Percentiles rank a stretch among this genome's conserved stretches.
phyloP scores from a whole-genome alignment of 192 early-diverging fungal genomes.

The Backusella luteola region DNA sequence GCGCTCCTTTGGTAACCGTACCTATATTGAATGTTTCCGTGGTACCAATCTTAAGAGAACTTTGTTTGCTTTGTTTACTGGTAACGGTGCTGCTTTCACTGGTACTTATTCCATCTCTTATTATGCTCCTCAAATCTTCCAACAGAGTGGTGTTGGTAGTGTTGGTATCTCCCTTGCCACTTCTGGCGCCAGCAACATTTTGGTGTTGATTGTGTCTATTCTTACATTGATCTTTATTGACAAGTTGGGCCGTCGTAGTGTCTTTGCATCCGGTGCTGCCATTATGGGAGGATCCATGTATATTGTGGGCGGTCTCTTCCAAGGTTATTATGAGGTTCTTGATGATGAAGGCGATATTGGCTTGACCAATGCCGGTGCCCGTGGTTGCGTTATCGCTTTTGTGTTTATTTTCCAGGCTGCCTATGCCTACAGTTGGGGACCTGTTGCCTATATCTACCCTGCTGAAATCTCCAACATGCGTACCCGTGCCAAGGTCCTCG shows the following conservation, averaged over 20 bases:
- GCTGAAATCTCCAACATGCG: constrained; percentile 37
- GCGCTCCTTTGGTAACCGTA: constrained; percentile 57
- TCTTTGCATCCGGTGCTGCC: constrained; percentile 69
- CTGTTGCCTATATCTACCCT: constrained; percentile 33
- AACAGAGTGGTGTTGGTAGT: constrained; percentile 26
- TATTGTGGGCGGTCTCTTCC: constrained; percentile 53
- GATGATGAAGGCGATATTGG: constrained; percentile 17
- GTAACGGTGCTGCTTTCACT: constrained; percentile 31
- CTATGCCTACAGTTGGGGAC: constrained; percentile 37
- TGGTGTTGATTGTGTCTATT: constrained; percentile 28
- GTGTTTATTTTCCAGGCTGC: constrained; percentile 35
- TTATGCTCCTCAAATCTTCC: constrained; percentile 38
- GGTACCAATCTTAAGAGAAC: constrained; percentile 60
- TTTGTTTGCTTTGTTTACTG: constrained; percentile 60
- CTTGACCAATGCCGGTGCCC: constrained; percentile 6
- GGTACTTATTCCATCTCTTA: constrained; percentile 35
- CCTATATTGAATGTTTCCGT: constrained; percentile 56
- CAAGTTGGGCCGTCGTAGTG: constrained; percentile 73
- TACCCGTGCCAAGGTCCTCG: constrained; percentile 32
- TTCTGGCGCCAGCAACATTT: constrained; percentile 29
- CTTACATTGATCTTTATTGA: constrained; percentile 63
- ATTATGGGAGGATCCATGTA: constrained; percentile 65
- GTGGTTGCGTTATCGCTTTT: constrained; percentile 32
- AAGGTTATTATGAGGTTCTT: constrained; percentile 12
- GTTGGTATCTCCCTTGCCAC: constrained; percentile 30